Conservation (phyloP, 2,329 filamentous ascomycete species). For the Berkeleyomyces basicola region DNA sequence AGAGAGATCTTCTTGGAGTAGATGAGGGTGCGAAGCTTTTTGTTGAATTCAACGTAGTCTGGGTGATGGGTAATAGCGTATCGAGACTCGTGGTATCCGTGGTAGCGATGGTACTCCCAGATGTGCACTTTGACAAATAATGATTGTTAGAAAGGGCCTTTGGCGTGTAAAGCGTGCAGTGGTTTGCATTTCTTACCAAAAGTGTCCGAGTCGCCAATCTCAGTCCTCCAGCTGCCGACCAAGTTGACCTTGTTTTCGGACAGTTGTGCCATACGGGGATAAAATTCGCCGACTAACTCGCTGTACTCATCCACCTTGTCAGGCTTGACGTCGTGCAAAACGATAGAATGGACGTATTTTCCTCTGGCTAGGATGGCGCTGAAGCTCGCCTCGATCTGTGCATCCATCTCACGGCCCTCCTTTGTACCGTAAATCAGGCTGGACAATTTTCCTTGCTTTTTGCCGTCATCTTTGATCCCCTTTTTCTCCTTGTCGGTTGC, state of each 20-base stretch:
- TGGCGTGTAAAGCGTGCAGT: too few relatives aligned
- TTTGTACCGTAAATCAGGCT: constrained; percentile 94
- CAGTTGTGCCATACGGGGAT: constrained; percentile 70
- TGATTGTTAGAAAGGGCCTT: not conserved
- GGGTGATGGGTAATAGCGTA: constrained; percentile 70
- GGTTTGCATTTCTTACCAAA: constrained; percentile 48
- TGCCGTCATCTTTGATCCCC: constrained; percentile 31
- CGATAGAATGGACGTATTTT: constrained; percentile 97
- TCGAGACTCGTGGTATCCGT: constrained; percentile 85
- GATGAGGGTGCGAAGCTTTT: constrained; percentile 72
- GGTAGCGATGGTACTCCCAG: constrained; percentile 97
- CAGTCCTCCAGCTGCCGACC: constrained; percentile 94
- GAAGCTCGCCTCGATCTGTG: constrained; percentile 91
- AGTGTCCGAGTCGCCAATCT: constrained; percentile 92
- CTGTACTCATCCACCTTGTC: constrained; percentile 94
- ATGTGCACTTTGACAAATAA: constrained; percentile 59
- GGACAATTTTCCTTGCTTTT: constrained; percentile 57
- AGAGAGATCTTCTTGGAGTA: constrained; percentile 71
- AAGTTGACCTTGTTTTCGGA: constrained; percentile 88
- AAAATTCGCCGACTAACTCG: constrained; percentile 76
- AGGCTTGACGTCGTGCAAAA: constrained; percentile 88
- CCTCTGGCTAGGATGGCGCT: constrained; percentile 86
- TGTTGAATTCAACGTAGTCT: constrained; percentile 69
- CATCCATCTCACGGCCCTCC: constrained; percentile 84
- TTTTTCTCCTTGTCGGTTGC: constrained; percentile 26